Evolutionary conservation across 1,139 yeast genomes (phyloP).

Genomic region (Geotrichum cucujoidarum): DNA sequence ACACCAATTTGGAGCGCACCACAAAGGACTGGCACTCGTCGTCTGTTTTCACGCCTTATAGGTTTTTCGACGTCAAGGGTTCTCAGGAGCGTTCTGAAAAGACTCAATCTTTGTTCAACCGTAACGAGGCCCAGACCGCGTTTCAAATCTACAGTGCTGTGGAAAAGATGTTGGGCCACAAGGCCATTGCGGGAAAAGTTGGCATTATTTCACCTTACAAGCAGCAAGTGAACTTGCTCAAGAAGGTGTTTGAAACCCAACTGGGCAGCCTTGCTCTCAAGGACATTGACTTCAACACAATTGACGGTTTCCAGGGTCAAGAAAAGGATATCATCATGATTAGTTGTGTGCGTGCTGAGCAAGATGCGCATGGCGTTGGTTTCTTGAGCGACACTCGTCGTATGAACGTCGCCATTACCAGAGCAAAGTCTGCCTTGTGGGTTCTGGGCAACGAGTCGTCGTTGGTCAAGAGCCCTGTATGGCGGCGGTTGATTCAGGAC

Average conservation of each 20-base stretch:
- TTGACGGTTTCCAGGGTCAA: constrained; percentile 98
- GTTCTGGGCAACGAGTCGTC: constrained; percentile 60
- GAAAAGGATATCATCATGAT: constrained; percentile 90
- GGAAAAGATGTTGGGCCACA: constrained; percentile 20
- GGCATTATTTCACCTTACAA: constrained; percentile 95
- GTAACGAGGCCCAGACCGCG: constrained; percentile 15
- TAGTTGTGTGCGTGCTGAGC: constrained; percentile 90
- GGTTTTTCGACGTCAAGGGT: constrained; percentile 67
- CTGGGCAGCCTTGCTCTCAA: constrained; percentile 61
- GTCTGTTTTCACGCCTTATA: constrained; percentile 59
- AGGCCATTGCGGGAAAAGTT: constrained; percentile 62
- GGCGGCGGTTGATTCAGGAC: constrained; percentile 62
- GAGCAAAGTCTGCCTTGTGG: constrained; percentile 92
- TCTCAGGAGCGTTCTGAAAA: constrained; percentile 48
- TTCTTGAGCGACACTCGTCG: constrained; percentile 85
- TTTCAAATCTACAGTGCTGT: constrained; percentile 48
- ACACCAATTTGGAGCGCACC: constrained; percentile 43
- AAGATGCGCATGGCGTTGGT: constrained; percentile 66
- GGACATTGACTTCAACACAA: constrained; percentile 84
- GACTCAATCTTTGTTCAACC: constrained; percentile 19
- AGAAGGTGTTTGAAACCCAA: constrained; percentile 49
- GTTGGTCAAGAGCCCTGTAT: constrained; percentile 56
- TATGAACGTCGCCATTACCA: constrained; percentile 92
- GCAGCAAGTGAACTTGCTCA: constrained; percentile 67
- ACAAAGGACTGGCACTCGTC: constrained; percentile 68